Evolutionary conservation across 2,329 filamentous ascomycete genomes (phyloP), one percentile per base, ranked within the genome.

Genomic region (Thermothelomyces thermophilus): DNA sequence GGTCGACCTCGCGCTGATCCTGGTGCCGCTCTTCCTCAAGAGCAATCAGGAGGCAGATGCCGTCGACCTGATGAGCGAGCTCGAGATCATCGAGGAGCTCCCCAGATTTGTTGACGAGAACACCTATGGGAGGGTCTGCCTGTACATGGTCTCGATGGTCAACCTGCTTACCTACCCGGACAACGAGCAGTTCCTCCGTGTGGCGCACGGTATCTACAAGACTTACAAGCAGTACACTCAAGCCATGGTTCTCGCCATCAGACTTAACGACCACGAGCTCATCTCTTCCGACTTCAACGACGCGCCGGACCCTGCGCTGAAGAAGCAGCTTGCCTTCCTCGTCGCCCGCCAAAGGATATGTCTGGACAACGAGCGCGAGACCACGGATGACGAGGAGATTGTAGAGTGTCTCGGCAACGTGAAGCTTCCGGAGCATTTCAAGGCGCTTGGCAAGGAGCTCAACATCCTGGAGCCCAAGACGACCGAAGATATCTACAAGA

Each of bases 81-180:
- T 98, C 52, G 93, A 98, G 71, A 95, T 96, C 66, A 97, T 98
- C 59, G 89, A 96, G 63, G 75, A 90, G 63, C 86, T 98, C 40
- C 83, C 88, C 50, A 79, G 89, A 58, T 94, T 90, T 62, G 78
- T 98, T 46, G 93, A 98, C 67, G 86, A 94, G 67, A 85, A 97
- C 70, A 97, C 90, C 22, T 98, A 95, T 67, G 76, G 86, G 46
- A 78, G 93, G 63, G 93, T 96, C 49, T 97, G 93, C 66, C 73
- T 98, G 59, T 98, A 98, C 73, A 95, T 98, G 85, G 89, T 95
- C 61, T 95, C 89, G 74, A 97, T 97, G 87, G 93, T 98, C 59
- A 95, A 93, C 64, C 80, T 98, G 17, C 82, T 98, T 67, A 96
- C 93, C 47, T 97, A 95, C 64, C 93, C 93, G 37, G 93, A 98